Conservation (phyloP, 2,329 filamentous ascomycete species). For the Blumeria hordei region DNA sequence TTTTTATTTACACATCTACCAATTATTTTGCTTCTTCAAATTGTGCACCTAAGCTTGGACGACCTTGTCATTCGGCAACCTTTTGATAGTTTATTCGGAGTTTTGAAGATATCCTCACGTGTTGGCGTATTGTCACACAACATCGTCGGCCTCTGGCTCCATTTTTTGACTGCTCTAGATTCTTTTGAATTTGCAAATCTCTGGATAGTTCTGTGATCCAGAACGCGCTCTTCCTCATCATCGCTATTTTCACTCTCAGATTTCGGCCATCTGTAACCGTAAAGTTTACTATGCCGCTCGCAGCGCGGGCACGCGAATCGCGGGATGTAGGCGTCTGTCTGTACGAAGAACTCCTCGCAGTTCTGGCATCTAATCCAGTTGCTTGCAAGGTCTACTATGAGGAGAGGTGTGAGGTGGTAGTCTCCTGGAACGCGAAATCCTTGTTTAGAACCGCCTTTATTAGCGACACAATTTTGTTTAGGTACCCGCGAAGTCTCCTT, state of each 20-base stretch:
- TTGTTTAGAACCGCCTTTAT: background rate
- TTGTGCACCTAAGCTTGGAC: no score
- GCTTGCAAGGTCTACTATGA: conserved; percentile 50
- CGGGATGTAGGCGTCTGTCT: conserved; percentile 70
- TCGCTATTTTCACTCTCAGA: conserved; percentile 54
- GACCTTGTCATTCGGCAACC: no score
- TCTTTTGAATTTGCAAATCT: conserved; percentile 55
- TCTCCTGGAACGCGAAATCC: conserved; percentile 38
- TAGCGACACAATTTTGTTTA: background rate
- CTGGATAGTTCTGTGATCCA: conserved; percentile 73
- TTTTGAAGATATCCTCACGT: no score
- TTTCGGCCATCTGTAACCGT: conserved; percentile 90
- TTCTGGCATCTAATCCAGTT: conserved; percentile 79
- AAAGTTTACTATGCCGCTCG: conserved; percentile 85
- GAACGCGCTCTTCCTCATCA: conserved; percentile 41
- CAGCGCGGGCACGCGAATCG: conserved; percentile 72
- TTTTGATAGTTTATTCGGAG: no score
- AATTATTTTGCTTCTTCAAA: no score
- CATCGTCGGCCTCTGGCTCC: background rate
- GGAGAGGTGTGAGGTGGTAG: conserved; percentile 56
- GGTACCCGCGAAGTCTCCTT: no score
- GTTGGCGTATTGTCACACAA: no score
- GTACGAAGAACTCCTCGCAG: conserved; percentile 63
- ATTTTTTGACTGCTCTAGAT: conserved; percentile 20
- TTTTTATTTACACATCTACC: no score